Percentiles rank a stretch among this genome's conserved stretches.
Evolutionary conservation across 2,329 filamentous ascomycete genomes (phyloP).

Genomic region (Clonostachys solani): DNA sequence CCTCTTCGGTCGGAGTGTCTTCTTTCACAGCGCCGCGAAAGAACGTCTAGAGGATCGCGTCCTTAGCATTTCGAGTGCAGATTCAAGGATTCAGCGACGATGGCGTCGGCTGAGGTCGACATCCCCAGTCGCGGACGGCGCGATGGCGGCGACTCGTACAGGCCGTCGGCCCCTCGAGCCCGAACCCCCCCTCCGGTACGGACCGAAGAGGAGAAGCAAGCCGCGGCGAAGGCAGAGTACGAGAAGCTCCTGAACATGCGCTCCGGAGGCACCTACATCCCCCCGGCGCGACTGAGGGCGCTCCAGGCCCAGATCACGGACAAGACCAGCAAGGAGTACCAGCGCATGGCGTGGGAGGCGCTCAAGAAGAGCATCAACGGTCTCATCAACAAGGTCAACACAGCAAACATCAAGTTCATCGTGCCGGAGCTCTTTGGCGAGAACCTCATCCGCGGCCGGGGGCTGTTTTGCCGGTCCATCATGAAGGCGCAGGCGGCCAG

Average conservation of each 20-base stretch:
- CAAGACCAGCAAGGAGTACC: conserved; percentile 93
- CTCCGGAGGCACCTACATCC: conserved; percentile 94
- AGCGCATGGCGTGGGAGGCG: conserved; percentile 98
- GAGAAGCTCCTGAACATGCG: conserved; percentile 88
- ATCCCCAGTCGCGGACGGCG: conserved; percentile 33
- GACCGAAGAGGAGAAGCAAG: conserved; percentile 81
- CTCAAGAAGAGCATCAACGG: conserved; percentile 99
- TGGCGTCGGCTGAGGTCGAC: conserved; percentile 41
- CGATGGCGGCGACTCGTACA: conserved; percentile 42
- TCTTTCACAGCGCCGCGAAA: too few species aligned
- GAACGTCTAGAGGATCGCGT: neutral
- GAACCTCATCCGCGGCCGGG: conserved; percentile 86
- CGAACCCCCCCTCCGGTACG: conserved; percentile 33
- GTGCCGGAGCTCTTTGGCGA: conserved; percentile 94
- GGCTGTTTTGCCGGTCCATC: conserved; percentile 90
- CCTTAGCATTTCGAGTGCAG: neutral
- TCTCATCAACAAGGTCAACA: conserved; percentile 98
- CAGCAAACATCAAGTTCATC: conserved; percentile 95
- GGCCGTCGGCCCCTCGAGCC: conserved; percentile 28
- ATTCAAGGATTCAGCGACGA: conserved; percentile 12
- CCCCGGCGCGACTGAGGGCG: conserved; percentile 82
- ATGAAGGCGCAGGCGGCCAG: conserved; percentile 98
- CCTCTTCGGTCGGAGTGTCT: too few species aligned
- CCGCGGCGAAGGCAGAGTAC: conserved; percentile 86
- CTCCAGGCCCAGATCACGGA: conserved; percentile 97